Percentiles rank a stretch among this genome's conserved stretches.
These are phyloP conservation scores for Albifimbria verrucaria DNA, from an alignment of 2,329 filamentous ascomycete genomes.

Conservation along the genomic window DNA sequence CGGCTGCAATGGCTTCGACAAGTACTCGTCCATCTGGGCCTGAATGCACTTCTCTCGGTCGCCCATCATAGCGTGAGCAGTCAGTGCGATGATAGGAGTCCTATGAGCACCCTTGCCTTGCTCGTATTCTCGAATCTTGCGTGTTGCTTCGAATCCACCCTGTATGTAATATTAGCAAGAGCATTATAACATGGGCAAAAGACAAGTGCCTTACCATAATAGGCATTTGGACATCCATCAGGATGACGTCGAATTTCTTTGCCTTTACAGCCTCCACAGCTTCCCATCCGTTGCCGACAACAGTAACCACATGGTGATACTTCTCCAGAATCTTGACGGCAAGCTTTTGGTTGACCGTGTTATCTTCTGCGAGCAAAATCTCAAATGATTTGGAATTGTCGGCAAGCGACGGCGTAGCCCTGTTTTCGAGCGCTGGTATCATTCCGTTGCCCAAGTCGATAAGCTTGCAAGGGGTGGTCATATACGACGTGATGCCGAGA, in stretches of 20 bases:
- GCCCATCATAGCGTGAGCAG: constrained; percentile 97
- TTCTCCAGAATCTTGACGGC: constrained; percentile 97
- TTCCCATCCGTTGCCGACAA: constrained; percentile 92
- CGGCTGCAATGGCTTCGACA: constrained; percentile 94
- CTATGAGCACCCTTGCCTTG: constrained; percentile 73
- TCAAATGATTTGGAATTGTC: constrained; percentile 96
- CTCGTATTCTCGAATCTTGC: constrained; percentile 95
- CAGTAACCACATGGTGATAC: constrained; percentile 88
- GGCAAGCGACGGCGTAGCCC: constrained; percentile 84
- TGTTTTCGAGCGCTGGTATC: constrained; percentile 89
- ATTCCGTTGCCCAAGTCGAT: constrained; percentile 96
- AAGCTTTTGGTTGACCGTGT: constrained; percentile 92
- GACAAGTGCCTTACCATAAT: constrained; percentile 70
- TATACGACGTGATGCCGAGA: constrained; percentile 96
- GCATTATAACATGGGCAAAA: not conserved
- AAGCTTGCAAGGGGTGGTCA: constrained; percentile 92
- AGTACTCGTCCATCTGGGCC: constrained; percentile 98
- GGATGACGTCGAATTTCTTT: constrained; percentile 90
- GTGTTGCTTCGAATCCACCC: constrained; percentile 96
- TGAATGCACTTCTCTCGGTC: constrained; percentile 98
- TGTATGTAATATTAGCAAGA: constrained; percentile 33
- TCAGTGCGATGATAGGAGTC: constrained; percentile 94
- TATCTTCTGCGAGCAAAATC: constrained; percentile 93
- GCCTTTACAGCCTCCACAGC: constrained; percentile 89
- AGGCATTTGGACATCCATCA: constrained; percentile 99